A percentile compares a stretch with the other conserved stretches of the same genome.
Conservation (phyloP, 2,329 filamentous ascomycete genomes). For the Talaromyces sp. region DNA sequence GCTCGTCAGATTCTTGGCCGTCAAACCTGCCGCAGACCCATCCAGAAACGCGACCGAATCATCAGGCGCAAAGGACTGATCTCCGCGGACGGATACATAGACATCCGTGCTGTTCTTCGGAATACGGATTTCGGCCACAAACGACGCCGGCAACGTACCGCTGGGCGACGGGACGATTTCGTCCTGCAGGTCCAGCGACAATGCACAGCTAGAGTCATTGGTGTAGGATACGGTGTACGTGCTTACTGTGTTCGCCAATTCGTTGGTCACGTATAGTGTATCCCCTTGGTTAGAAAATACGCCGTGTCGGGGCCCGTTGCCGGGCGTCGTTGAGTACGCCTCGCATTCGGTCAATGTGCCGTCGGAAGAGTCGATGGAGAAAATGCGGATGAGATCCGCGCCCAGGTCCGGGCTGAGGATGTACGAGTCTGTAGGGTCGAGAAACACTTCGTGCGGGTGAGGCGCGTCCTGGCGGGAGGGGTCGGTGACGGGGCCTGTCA, state of each 20-base stretch:
- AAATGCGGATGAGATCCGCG: conserved; percentile 60
- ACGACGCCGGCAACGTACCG: conserved; percentile 26
- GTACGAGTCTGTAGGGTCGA: conserved; percentile 63
- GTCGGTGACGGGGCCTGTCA: conserved; percentile 30
- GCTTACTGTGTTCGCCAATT: conserved; percentile 53
- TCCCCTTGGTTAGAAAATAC: conserved; percentile 49
- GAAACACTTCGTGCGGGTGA: conserved; percentile 62
- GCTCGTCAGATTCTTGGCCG: conserved; percentile 53
- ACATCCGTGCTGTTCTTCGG: conserved; percentile 20
- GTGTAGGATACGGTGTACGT: conserved; percentile 31
- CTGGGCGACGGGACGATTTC: conserved; percentile 19
- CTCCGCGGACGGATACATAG: conserved; percentile 34
- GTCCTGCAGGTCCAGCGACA: conserved; percentile 20
- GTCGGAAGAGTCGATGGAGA: conserved; percentile 46
- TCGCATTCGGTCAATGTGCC: conserved; percentile 45
- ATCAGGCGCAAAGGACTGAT: conserved; percentile 27
- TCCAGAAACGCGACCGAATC: conserved; percentile 29
- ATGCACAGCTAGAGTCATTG: conserved; percentile 25
- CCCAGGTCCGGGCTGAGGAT: conserved; percentile 64
- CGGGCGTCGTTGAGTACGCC: conserved; percentile 44
- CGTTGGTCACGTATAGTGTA: conserved; percentile 50
- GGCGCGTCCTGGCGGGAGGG: conserved; percentile 53
- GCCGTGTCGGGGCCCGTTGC: conserved; percentile 63
- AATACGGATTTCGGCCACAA: conserved; percentile 28
- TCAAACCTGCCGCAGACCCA: conserved; percentile 51